These are phyloP conservation scores for Rhizopogon vulgaris DNA, from an alignment of 768 basidiomycete species.

Conservation along the genomic window DNA sequence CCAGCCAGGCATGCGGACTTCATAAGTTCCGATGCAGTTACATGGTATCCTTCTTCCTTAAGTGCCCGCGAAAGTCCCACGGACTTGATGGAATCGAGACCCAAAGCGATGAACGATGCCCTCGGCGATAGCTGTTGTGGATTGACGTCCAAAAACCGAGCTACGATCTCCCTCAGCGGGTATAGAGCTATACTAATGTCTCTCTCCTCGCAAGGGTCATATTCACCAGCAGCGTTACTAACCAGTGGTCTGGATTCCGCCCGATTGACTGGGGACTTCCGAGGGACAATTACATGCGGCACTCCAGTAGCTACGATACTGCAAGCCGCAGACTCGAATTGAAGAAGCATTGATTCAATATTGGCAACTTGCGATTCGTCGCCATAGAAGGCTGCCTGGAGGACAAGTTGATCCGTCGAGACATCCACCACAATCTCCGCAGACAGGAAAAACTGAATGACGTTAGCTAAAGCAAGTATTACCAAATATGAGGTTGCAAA, in stretches of 20 bases:
- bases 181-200: constrained; percentile 1
- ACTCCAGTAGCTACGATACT: constrained; percentile 7
- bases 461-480: neutral
- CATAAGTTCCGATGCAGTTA: constrained; percentile 35
- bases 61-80: constrained; percentile 35
- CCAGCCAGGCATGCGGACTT: constrained; percentile 6
- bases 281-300: neutral
- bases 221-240: neutral
- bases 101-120: constrained; percentile 38
- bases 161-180: constrained; percentile 12
- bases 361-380: constrained; percentile 9
- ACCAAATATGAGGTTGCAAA: neutral
- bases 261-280: neutral
- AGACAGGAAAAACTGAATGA: constrained; percentile 16
- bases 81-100: constrained; percentile 42
- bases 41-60: constrained; percentile 24
- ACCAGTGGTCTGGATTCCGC: neutral
- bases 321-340: constrained; percentile 21
- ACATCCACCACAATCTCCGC: constrained; percentile 21
- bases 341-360: constrained; percentile 16
- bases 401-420: constrained; percentile 9
- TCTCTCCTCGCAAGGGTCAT: neutral
- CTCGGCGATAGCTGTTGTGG: constrained; percentile 6
- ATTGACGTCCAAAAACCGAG: constrained; percentile 12
- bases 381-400: constrained; percentile 19